A percentile compares a stretch with the other conserved stretches of the same genome.
These are phyloP conservation scores for Crepidotus sp. DNA, from an alignment of 1,284 basidiomycete species.

Conservation along the genomic window DNA sequence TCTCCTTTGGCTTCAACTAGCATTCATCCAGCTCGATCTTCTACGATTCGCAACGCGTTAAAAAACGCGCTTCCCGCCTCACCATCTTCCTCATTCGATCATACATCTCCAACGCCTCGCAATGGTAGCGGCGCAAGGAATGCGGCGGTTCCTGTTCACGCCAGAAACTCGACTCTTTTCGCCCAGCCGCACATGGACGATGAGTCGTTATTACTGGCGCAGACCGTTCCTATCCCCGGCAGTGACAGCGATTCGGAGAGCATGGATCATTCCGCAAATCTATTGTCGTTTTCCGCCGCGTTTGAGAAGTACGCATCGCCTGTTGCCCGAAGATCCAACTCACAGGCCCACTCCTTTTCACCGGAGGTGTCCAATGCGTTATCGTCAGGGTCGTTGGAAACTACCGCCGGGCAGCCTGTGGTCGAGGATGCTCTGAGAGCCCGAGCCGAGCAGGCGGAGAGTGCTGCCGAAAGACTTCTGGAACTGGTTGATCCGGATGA, in stretches of 20 bases:
- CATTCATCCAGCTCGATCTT: slow-evolving; percentile 35
- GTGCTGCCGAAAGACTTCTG: slow-evolving; percentile 72
- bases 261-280: slow-evolving; percentile 42
- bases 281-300: slow-evolving; percentile 65
- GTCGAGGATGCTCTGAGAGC: slow-evolving; percentile 79
- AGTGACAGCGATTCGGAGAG: slow-evolving; percentile 63
- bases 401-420: slow-evolving; percentile 38
- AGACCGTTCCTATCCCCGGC: slow-evolving; percentile 61
- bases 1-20: slow-evolving; percentile 37
- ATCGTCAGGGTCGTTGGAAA: slow-evolving; percentile 45
- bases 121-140: slow-evolving; percentile 20
- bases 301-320: slow-evolving; percentile 42
- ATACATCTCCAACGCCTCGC: slow-evolving; percentile 31
- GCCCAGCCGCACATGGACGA: slow-evolving; percentile 37
- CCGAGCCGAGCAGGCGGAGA: slow-evolving; percentile 81
- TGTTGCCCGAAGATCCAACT: slow-evolving; percentile 23
- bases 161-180: slow-evolving; percentile 31
- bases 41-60: slow-evolving; percentile 24
- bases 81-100: slow-evolving; percentile 28
- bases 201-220: slow-evolving; percentile 62
- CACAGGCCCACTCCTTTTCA: slow-evolving; percentile 37
- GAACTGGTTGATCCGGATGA: slow-evolving; percentile 73
- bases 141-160: slow-evolving; percentile 25
- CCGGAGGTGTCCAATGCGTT: slow-evolving; percentile 51
- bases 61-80: slow-evolving; percentile 24